A percentile compares a stretch with the other conserved stretches of the same genome.
Evolutionary conservation across 2,329 filamentous ascomycete genomes (phyloP).

Genomic region (Pseudogymnoascus sp.): DNA sequence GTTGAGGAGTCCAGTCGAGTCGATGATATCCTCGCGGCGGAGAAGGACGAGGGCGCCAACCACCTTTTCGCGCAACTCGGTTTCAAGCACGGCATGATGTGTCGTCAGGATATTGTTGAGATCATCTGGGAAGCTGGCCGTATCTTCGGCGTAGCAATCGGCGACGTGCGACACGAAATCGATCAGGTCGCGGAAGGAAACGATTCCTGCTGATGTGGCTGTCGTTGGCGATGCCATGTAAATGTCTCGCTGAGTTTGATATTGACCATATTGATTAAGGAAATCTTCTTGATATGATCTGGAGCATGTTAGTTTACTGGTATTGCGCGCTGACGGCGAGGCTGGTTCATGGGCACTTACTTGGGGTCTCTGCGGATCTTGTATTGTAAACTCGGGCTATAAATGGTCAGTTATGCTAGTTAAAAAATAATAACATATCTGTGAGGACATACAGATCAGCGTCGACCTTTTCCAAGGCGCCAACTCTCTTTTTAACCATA

Average conservation of each 20-base stretch:
- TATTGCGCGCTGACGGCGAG: background rate
- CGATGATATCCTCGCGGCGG: constrained; percentile 84
- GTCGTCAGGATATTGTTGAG: constrained; percentile 72
- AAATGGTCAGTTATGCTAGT: constrained; percentile 25
- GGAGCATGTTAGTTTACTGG: constrained; percentile 11
- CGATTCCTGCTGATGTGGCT: constrained; percentile 68
- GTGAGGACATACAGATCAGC: constrained; percentile 60
- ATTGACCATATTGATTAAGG: constrained; percentile 79
- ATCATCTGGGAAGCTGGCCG: constrained; percentile 69
- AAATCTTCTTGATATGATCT: constrained; percentile 90
- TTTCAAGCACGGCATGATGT: constrained; percentile 76
- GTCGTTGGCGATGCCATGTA: constrained; percentile 79
- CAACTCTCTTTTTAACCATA: constrained; percentile 85
- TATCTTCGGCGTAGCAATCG: constrained; percentile 83
- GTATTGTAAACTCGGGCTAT: constrained; percentile 76
- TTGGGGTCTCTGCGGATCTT: constrained; percentile 83
- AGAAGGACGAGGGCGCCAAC: constrained; percentile 84
- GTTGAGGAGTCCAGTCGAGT: constrained; percentile 76
- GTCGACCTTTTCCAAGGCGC: constrained; percentile 90
- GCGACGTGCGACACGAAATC: constrained; percentile 91
- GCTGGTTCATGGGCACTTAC: constrained; percentile 37
- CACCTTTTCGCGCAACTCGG: constrained; percentile 86
- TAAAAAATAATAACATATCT: constrained; percentile 11
- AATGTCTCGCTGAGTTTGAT: constrained; percentile 84
- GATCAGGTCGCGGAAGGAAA: constrained; percentile 83